Conservation (phyloP, 208 protist species). For the Perkinsela sp. region DNA sequence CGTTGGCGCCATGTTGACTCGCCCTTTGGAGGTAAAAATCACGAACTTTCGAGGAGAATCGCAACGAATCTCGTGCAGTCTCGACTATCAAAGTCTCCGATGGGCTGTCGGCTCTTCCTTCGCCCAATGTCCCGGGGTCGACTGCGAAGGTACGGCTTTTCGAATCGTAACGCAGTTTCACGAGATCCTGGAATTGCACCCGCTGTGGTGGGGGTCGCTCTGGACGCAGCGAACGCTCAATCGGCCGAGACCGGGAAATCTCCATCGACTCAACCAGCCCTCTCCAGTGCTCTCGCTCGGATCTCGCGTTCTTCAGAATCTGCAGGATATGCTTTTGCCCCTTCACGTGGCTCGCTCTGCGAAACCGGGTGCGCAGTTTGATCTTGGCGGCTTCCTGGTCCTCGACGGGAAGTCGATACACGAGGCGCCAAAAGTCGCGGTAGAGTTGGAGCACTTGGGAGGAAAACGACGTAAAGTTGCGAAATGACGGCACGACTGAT, state of each 20-base stretch:
- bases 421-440: constrained; percentile 33
- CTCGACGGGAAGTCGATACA: constrained; percentile 24
- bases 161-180: background rate
- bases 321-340: constrained; percentile 17
- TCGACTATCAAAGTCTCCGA: background rate
- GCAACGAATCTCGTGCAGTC: background rate
- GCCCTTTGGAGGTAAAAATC: background rate
- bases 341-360: constrained; percentile 19
- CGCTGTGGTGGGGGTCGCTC: background rate
- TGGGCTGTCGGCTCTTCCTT: background rate
- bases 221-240: background rate
- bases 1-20: background rate
- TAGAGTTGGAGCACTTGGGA: constrained; percentile 31
- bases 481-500: constrained; percentile 23
- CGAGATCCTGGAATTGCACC: background rate
- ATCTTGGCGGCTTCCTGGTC: constrained; percentile 29
- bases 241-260: background rate
- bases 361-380: constrained; percentile 40
- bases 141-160: background rate
- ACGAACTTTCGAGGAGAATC: background rate
- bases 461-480: constrained; percentile 26
- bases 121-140: too few relatives aligned
- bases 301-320: background rate
- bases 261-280: background rate
- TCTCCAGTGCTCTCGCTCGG: background rate